Percentiles rank a stretch among this genome's conserved stretches.
phyloP scores from a whole-genome alignment of 2,329 filamentous ascomycete species.

The Ceratocystis harringtonii region DNA sequence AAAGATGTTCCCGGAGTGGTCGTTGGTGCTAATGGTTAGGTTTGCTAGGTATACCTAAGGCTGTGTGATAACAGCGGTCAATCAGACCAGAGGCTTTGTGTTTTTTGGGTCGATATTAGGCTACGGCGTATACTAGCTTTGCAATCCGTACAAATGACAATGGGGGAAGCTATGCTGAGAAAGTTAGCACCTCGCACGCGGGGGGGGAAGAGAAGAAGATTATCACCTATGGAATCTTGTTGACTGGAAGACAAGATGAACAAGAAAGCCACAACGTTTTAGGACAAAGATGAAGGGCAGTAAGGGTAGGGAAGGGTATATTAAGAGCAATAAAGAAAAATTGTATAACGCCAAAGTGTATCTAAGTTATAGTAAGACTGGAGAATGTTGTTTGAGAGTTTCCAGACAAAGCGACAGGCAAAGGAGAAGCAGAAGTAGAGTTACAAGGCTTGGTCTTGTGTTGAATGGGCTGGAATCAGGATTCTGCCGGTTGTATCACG shows the following conservation, averaged over 20 bases:
- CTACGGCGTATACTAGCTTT: background rate
- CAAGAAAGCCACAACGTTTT: background rate
- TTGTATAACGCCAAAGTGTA: background rate
- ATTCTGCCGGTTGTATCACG: slow-evolving; percentile 16
- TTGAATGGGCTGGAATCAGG: slow-evolving; percentile 6
- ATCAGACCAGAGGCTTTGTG: background rate
- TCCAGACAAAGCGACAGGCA: background rate
- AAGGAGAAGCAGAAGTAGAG: background rate
- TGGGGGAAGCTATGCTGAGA: background rate
- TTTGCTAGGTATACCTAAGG: too few relatives aligned
- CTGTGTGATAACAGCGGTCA: too few relatives aligned
- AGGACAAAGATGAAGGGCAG: too few relatives aligned
- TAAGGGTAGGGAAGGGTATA: background rate
- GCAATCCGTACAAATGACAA: background rate
- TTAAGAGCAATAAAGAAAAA: background rate
- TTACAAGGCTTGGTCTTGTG: background rate
- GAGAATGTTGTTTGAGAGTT: background rate
- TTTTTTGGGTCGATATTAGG: background rate
- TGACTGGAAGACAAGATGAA: background rate
- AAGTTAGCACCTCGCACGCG: background rate
- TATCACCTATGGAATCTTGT: background rate
- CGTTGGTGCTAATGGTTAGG: background rate
- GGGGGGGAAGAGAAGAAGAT: background rate
- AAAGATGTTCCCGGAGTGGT: background rate
- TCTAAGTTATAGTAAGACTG: background rate